A percentile compares a stretch with the other conserved stretches of the same genome.
phyloP scores from a whole-genome alignment of 2,329 filamentous ascomycete genomes.

The Neopestalotiopsis sp. region DNA sequence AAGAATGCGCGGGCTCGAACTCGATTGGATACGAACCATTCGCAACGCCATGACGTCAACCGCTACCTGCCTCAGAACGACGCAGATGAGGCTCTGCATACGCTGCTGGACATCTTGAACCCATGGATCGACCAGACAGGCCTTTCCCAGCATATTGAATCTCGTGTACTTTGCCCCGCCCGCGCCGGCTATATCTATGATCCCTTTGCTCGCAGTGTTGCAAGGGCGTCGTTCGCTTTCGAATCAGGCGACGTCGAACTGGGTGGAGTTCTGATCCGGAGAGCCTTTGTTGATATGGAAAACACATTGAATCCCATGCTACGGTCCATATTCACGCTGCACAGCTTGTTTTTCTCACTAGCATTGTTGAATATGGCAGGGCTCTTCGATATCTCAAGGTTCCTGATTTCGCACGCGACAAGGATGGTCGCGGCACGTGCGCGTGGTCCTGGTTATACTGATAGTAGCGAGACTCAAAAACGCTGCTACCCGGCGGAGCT shows the following conservation, averaged over 20 bases:
- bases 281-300: background rate
- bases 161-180: background rate
- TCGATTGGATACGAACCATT: background rate
- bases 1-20: background rate
- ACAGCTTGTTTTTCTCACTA: background rate
- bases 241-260: background rate
- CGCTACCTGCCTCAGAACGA: background rate
- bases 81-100: background rate
- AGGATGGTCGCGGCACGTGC: background rate
- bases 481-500: background rate
- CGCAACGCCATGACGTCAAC: background rate
- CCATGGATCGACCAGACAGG: background rate
- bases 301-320: background rate
- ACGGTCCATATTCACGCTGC: background rate
- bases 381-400: background rate
- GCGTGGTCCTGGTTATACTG: background rate
- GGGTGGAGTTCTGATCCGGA: background rate
- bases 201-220: background rate
- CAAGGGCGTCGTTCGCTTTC: background rate
- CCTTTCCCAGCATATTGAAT: background rate
- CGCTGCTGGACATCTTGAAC: background rate
- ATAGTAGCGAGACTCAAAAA: background rate
- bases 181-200: conserved; percentile 3
- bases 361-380: background rate
- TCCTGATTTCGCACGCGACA: background rate